phyloP scores from a whole-genome alignment of 2,329 filamentous ascomycete genomes.

The Hypoxylon sp. region DNA sequence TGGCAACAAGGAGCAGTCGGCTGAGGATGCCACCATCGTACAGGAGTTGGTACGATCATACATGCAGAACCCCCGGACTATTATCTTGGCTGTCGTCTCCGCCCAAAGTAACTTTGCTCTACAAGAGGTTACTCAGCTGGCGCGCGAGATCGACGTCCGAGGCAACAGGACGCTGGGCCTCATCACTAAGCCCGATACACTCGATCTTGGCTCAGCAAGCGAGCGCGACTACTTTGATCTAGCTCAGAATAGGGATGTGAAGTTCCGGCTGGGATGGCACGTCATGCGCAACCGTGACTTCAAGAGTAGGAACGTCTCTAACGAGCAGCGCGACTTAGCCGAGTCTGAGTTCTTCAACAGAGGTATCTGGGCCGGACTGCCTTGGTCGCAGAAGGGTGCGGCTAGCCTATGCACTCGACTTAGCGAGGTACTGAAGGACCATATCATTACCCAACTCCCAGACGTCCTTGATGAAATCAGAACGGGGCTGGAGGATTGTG shows the following conservation, averaged over 20 bases:
- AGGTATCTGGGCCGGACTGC: conserved; percentile 37
- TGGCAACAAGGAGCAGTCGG: conserved; percentile 57
- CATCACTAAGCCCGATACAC: conserved; percentile 61
- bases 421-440: conserved; percentile 43
- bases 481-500: conserved; percentile 43
- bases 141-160: conserved; percentile 52
- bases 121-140: conserved; percentile 64
- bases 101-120: conserved; percentile 67
- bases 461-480: conserved; percentile 50
- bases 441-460: conserved; percentile 51
- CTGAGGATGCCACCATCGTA: conserved; percentile 57
- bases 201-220: conserved; percentile 51
- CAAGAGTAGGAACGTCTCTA: conserved; percentile 27
- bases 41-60: conserved; percentile 62
- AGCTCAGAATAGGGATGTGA: conserved; percentile 58
- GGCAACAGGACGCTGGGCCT: conserved; percentile 60
- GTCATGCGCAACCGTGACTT: conserved; percentile 57
- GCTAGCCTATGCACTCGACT: conserved; percentile 45
- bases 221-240: conserved; percentile 56
- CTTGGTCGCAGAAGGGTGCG: conserved; percentile 42
- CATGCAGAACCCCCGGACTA: conserved; percentile 65
- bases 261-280: conserved; percentile 64
- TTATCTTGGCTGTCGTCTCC: conserved; percentile 68
- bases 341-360: conserved; percentile 37
- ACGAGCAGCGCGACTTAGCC: conserved; percentile 29